Percentiles rank a stretch among this genome's conserved stretches.
These are phyloP conservation scores for Jamesozyma spencerorum DNA, from an alignment of 805 yeast genomes.

Conservation along the genomic window DNA sequence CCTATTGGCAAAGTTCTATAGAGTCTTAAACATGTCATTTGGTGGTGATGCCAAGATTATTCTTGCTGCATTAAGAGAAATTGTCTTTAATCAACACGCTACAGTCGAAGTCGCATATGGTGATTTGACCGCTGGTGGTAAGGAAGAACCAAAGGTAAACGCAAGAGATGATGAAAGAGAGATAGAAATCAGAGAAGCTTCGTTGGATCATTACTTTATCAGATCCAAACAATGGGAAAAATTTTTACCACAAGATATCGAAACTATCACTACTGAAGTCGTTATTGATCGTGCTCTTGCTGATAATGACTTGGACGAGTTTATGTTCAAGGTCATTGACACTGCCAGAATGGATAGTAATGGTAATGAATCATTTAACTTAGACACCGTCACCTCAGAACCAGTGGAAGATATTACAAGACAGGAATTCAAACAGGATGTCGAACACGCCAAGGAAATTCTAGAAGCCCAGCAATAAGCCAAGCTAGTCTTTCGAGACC, in stretches of 20 bases:
- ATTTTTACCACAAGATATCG: constrained; percentile 15
- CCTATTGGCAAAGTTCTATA: constrained; percentile 21
- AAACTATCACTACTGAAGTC: constrained; percentile 9
- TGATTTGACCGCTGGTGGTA: constrained; percentile 6
- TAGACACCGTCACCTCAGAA: not conserved
- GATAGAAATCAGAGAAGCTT: constrained; percentile 1
- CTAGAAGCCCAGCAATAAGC: too few relatives aligned
- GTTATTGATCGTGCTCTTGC: constrained; percentile 13
- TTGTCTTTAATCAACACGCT: constrained; percentile 24
- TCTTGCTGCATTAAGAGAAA: constrained; percentile 28
- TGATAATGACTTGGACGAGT: constrained; percentile 22
- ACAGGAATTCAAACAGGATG: too few relatives aligned
- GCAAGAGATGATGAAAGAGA: constrained; percentile 1
- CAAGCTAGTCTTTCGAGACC: too few relatives aligned
- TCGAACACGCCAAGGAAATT: too few relatives aligned
- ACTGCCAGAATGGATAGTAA: constrained; percentile 4
- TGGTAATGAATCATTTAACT: not conserved
- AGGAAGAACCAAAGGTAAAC: constrained; percentile 4
- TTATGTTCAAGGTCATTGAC: constrained; percentile 9
- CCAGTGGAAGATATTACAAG: not conserved
- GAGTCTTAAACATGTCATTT: constrained; percentile 46
- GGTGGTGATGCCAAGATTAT: constrained; percentile 28
- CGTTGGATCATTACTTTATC: constrained; percentile 20
- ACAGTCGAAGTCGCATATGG: constrained; percentile 24
- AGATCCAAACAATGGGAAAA: constrained; percentile 25